These are phyloP conservation scores for Vigna nakashimae DNA, from an alignment of 306 rosid species.

Conservation along the genomic window DNA sequence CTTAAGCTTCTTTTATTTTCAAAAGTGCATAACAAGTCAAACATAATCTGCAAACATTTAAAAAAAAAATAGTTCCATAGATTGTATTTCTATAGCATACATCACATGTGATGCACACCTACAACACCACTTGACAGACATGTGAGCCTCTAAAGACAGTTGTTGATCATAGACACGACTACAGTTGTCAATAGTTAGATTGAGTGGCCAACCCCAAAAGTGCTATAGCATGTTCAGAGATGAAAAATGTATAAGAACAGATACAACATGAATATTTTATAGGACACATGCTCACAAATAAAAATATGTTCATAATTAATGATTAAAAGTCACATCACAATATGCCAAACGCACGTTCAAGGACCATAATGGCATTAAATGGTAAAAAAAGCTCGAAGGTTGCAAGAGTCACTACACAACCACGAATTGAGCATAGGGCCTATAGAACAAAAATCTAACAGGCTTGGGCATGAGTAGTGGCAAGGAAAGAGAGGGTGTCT, in stretches of 20 bases:
- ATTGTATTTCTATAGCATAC: slow-evolving; percentile 1
- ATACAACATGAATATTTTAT: not conserved
- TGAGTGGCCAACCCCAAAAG: not conserved
- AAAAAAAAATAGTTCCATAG: not conserved
- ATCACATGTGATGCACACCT: not conserved
- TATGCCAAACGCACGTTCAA: not conserved
- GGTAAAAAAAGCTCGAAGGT: too few species aligned
- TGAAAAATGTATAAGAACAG: not conserved
- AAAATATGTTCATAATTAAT: not conserved
- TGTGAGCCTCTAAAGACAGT: not conserved
- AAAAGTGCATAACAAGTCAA: not conserved
- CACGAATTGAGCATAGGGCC: not conserved
- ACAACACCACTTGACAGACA: slow-evolving; percentile 20
- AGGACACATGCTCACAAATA: not conserved
- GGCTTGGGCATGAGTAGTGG: not conserved
- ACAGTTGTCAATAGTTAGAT: not conserved
- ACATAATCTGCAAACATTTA: not conserved
- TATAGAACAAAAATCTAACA: slow-evolving; percentile 12
- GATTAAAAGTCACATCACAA: not conserved
- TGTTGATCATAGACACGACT: slow-evolving; percentile 4
- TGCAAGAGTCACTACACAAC: not conserved
- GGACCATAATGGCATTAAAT: not conserved
- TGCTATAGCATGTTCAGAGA: not conserved
- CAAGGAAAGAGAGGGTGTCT: not conserved
- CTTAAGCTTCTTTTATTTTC: not conserved